Conservation (phyloP, 2,329 filamentous ascomycete species). For the Cladophialophora yegresii region DNA sequence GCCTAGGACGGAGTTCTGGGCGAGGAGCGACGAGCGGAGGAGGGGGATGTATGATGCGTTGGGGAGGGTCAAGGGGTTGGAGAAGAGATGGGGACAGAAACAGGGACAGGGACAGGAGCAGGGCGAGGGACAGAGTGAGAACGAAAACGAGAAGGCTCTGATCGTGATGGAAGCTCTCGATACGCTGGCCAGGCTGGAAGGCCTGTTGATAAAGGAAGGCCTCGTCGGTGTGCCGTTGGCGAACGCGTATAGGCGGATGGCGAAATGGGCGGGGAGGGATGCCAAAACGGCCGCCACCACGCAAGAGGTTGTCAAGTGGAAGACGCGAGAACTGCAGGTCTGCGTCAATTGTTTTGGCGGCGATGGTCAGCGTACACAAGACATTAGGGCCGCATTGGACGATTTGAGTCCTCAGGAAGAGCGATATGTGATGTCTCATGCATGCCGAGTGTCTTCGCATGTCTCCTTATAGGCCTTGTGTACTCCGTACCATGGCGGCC, state of each 20-base stretch:
- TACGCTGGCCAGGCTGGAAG: constrained; percentile 22
- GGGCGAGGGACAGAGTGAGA: neutral
- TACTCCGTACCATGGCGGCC: neutral
- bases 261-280: constrained; percentile 31
- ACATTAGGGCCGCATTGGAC: constrained; percentile 20
- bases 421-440: no score
- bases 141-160: neutral
- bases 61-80: constrained; percentile 17
- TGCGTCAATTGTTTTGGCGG: constrained; percentile 26
- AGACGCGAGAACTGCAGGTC: constrained; percentile 22
- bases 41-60: constrained; percentile 29
- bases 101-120: neutral
- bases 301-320: constrained; percentile 22
- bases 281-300: constrained; percentile 1
- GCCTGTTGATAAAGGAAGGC: constrained; percentile 31
- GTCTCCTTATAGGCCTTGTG: neutral
- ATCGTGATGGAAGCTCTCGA: constrained; percentile 14
- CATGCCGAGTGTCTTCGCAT: no score
- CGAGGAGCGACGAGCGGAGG: constrained; percentile 31
- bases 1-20: constrained; percentile 31
- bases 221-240: constrained; percentile 29
- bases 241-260: constrained; percentile 31
- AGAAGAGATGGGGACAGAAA: constrained; percentile 22
- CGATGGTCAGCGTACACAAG: constrained; percentile 19
- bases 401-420: neutral